Evolutionary conservation across 768 basidiomycete genomes (phyloP), one percentile per base, ranked within the genome.

Genomic region (Tephrocybe sp.): DNA sequence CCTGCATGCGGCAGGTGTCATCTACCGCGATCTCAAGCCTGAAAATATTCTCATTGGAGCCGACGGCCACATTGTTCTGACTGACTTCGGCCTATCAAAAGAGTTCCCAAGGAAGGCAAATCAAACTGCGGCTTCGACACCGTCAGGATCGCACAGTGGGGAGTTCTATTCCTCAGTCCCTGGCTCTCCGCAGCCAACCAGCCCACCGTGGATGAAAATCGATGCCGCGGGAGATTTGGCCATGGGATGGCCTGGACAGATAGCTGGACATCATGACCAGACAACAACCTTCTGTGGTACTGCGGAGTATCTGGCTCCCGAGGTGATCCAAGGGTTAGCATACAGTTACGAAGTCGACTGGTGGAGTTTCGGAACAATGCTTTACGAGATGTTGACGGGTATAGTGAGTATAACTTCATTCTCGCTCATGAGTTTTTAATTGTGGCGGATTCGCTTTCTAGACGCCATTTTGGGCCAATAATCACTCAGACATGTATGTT

Each of bases 281-380:
- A 94, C 94, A 18, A 83, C 75, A 21, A 94, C 94, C 7, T 96
- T 97, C 64, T 96, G 90, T 68, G 93, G 93, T 9, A 96, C 93
- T n/a, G 93, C 93, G 3, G 93, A 96, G 69, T 97, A 97, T 59
- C 80, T 97, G 6, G 93, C 97, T 11, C 97, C 97, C 0, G 96
- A 99, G 69, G 94, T 98, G 37, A 92, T 98, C 58, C 89, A 92
- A 60, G 91, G 94, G 1, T 67, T 89, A 59, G 80, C 86, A 16
- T 96, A 98, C 64, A 86, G 87, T 56, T 98, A 93, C 61, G 92
- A 94, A 57, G 92, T 96, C 18, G 96, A 98, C 65, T 96, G 93
- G 91, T 99, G 94, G 95, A 91, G 88, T 56, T 89, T 96, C 60
- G 96, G 96, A 28, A 98, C 96, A 54, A 96, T 98, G 89, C 71